Percentiles rank a stretch among this genome's conserved stretches.
These are phyloP conservation scores for Quercus bicolor DNA, from an alignment of 306 rosid species.

Conservation along the genomic window DNA sequence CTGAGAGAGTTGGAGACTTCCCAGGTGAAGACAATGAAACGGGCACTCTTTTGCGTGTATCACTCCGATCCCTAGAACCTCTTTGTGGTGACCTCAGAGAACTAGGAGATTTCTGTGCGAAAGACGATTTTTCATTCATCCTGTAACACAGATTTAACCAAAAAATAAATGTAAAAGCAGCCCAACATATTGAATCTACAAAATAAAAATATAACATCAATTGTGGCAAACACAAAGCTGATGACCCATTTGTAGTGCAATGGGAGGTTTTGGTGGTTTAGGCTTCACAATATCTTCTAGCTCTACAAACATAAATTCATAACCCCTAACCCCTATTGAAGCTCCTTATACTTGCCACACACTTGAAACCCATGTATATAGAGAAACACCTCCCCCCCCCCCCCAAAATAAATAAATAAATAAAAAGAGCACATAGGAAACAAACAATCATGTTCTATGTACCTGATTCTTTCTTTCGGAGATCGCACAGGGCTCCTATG, in stretches of 20 bases:
- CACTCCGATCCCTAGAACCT: slow-evolving; percentile 32
- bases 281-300: not conserved
- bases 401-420: not conserved
- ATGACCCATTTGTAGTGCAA: not conserved
- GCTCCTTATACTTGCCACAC: not conserved
- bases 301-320: not conserved
- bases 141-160: slow-evolving; percentile 35
- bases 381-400: not conserved
- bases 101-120: slow-evolving; percentile 33
- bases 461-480: slow-evolving; percentile 58
- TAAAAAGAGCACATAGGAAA: not conserved
- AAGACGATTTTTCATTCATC: slow-evolving; percentile 30
- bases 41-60: slow-evolving; percentile 27
- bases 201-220: not conserved
- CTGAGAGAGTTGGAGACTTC: slow-evolving; percentile 41
- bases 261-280: not conserved
- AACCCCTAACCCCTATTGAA: not conserved
- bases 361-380: not conserved
- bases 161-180: not conserved
- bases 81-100: slow-evolving; percentile 33
- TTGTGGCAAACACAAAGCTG: not conserved
- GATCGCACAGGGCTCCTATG: slow-evolving; percentile 44
- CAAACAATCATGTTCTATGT: not conserved
- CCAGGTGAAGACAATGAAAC: slow-evolving; percentile 34
- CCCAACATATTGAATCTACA: not conserved